Evolutionary conservation across 208 protist genomes (phyloP).

Genomic region (Balamuthia mandrillaris): DNA sequence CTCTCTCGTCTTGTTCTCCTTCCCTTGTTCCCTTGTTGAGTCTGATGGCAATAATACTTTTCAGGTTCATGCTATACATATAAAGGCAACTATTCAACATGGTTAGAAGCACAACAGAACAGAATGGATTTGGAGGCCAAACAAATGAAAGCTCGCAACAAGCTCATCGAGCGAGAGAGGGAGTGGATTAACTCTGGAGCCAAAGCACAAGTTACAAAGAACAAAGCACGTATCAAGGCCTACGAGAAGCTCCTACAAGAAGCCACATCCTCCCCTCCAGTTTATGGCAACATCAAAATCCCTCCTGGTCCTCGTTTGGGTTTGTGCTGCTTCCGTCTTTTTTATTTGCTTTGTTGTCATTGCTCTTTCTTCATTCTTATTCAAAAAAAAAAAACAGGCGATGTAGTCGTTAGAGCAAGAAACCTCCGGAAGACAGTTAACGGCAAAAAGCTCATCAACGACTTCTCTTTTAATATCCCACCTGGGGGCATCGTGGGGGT

Average conservation of each 20-base stretch:
- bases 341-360: neutral
- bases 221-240: constrained; percentile 32
- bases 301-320: constrained; percentile 55
- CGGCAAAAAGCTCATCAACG: neutral
- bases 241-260: constrained; percentile 29
- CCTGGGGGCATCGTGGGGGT: constrained; percentile 34
- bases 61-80: neutral
- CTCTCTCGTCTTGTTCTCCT: too few relatives aligned
- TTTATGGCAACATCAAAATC: constrained; percentile 47
- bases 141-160: constrained; percentile 26
- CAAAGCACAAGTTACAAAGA: constrained; percentile 46
- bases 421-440: neutral
- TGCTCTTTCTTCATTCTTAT: too few relatives aligned
- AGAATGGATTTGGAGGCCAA: constrained; percentile 35
- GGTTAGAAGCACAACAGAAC: constrained; percentile 44
- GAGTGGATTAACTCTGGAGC: constrained; percentile 50
- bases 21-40: neutral
- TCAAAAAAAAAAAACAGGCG: neutral
- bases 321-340: neutral
- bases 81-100: constrained; percentile 59
- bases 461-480: neutral
- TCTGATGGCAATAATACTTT: neutral
- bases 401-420: neutral
- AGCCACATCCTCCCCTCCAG: neutral
- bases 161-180: constrained; percentile 54